Evolutionary conservation across 2,329 filamentous ascomycete species (phyloP), one percentile per base, ranked within the genome.

Genomic region (Arthrobotrys sphaeroides): DNA sequence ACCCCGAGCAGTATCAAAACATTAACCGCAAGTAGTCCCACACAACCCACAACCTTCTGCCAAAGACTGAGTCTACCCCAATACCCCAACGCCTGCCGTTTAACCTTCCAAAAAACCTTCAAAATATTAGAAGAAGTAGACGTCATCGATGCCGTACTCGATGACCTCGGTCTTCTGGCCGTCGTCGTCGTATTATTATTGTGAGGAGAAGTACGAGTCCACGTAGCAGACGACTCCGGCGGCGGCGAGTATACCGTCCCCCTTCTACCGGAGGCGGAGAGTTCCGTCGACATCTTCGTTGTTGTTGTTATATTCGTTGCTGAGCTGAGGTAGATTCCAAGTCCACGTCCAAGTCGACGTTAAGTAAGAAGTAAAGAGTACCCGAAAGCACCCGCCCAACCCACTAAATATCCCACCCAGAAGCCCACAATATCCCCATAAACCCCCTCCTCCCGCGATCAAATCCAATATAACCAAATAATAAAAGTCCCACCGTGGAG

Each of bases 221-320:
- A 62, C 47, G 16, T 73, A 9, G 77, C 62, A 20, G 78, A 78
- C 13, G 75, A 70, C 9, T 67, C 62, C 28, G 68, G 59, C 7
- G 78, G 67, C 1, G 79, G 79, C 13, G 79, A 73, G 73, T 80
- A 80, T 10, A 80, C 68, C 22, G 73, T 77, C 28, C 78, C 74
- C 20, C 69, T n/a, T n/a, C n/a, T n/a, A n/a, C n/a, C n/a, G n/a
- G n/a, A n/a, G n/a, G n/a, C 26, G 12, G 69, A 61, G 26, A 73
- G 69, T 49, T 73, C 69, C 49, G 51, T 26, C 18, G 69, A 60
- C 69, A 66, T 73, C 18, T 20, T 59, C 12, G n/a, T 38, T n/a
- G 36, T 24, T 40, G 5, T 10, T 33, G 5, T 33, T 28, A 3
- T 10, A 5, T 31, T 20, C n/a, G n/a, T n/a, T n/a, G n/a, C n/a